Base-by-base conservation (phyloP, 176 grass and related monocot species). In the Juncus inflexus region DNA sequence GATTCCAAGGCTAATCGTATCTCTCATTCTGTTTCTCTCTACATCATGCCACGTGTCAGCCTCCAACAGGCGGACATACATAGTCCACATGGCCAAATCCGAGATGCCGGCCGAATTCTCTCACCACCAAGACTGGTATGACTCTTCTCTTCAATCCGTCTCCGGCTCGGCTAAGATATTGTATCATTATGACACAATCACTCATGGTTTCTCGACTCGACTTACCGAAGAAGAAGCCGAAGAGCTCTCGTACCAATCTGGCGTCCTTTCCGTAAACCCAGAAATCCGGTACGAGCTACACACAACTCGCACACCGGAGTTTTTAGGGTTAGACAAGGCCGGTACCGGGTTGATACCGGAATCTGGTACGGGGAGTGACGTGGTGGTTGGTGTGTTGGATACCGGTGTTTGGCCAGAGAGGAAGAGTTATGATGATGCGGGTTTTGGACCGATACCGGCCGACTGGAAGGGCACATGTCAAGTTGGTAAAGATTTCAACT, bases 301-400 rank as follows among this genome's bases (percentile, higher is more conserved):
- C 74, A 97, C 85, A 0, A 97, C 92, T 19, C 87, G 92, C 52
- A 97, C 87, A 15, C 92, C 92, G 1, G 92, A 97, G 79, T 97
- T 97, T 80, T 52, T 97, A 28, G 87, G 85, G 37, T 53, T 91
- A n/a, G 77, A 81, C 65, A 77, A 74, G 14, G 65, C 10, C 0
- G 70, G 15, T 13, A 10, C 84, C 3, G 77, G 55, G 0, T 3
- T 84, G 55, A 62, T 77, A 75, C 79, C 92, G 15, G 66, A 83
- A 78, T 83, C 92, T 9, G 61, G 85, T 0, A 72, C 82, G 0
- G 69, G 55, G 2, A 72, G 62, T 2, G 84, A 96, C 65, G 82
- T 96, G 13, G 84, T 96, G 50, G 84, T 96, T 41, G 92, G 92
- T 10, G 79, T 91, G 49, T 70, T 96, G 0, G 91, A 96, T 42